Evolutionary conservation across 495 filamentous ascomycete species (phyloP).

Genomic region (Chaetomidium leptoderma): DNA sequence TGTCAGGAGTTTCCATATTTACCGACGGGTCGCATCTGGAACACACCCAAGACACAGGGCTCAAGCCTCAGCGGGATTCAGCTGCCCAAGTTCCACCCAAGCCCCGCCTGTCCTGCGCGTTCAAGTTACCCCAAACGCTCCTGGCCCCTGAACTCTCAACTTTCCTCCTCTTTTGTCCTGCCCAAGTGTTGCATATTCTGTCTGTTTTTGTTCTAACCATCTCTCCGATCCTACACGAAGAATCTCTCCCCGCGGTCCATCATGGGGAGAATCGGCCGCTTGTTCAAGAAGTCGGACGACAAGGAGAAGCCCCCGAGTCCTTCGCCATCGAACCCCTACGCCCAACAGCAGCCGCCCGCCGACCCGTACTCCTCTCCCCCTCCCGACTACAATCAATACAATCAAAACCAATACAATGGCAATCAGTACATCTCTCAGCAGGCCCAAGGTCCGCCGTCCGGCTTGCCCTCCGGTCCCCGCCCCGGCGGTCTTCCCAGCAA

Average conservation of each 20-base stretch:
- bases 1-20: conserved; percentile 7
- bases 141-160: conserved; percentile 4
- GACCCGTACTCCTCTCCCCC: conserved; percentile 52
- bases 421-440: not conserved
- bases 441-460: not conserved
- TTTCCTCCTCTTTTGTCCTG: conserved; percentile 1
- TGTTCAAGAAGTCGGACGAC: conserved; percentile 56
- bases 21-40: conserved; percentile 20
- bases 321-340: conserved; percentile 66
- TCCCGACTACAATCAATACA: conserved; percentile 20
- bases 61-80: conserved; percentile 3
- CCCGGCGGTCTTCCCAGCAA: conserved; percentile 20
- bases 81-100: conserved; percentile 18
- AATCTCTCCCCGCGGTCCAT: conserved; percentile 20
- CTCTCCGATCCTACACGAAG: conserved; percentile 1
- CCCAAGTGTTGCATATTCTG: not conserved
- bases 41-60: conserved; percentile 26
- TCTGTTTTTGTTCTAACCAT: not conserved
- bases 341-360: conserved; percentile 53
- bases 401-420: conserved; percentile 13
- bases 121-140: conserved; percentile 8
- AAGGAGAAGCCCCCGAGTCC: conserved; percentile 65
- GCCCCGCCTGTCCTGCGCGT: conserved; percentile 13
- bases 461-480: conserved; percentile 24
- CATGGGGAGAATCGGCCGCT: conserved; percentile 60